These are phyloP conservation scores for Malassezia pachydermatis DNA, from an alignment of 1,284 basidiomycete genomes.

Conservation along the genomic window DNA sequence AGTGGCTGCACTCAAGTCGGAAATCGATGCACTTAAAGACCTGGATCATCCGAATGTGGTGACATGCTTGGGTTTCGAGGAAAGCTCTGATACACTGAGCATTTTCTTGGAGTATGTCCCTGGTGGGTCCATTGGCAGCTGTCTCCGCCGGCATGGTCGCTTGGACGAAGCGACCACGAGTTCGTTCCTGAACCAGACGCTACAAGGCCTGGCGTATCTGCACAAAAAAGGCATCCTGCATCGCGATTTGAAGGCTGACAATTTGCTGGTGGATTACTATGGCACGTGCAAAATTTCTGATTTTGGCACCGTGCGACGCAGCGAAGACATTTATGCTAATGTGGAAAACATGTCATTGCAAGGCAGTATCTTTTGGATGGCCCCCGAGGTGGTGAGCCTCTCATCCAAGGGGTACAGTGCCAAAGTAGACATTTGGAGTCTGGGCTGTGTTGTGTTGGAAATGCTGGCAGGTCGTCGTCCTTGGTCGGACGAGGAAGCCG, in stretches of 20 bases:
- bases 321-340: conserved; percentile 68
- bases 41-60: conserved; percentile 96
- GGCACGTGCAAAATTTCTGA: conserved; percentile 97
- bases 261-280: conserved; percentile 84
- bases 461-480: conserved; percentile 94
- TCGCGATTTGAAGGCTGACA: conserved; percentile 94
- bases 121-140: conserved; percentile 88
- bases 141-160: conserved; percentile 80
- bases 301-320: conserved; percentile 56
- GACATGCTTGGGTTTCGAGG: conserved; percentile 82
- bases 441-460: conserved; percentile 92
- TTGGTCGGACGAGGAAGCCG: conserved; percentile 78
- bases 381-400: conserved; percentile 83
- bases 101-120: conserved; percentile 77
- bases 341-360: conserved; percentile 69
- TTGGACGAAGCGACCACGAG: conserved; percentile 85
- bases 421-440: conserved; percentile 96
- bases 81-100: conserved; percentile 76
- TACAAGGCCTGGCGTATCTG: conserved; percentile 82
- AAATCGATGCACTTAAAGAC: conserved; percentile 86
- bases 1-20: conserved; percentile 81
- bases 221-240: conserved; percentile 86
- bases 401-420: conserved; percentile 73
- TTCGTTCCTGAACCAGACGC: conserved; percentile 83
- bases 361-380: conserved; percentile 98